A percentile compares a stretch with the other conserved stretches of the same genome.
phyloP scores from a whole-genome alignment of 129 eudicot genomes.

The Tagetes erecta region DNA sequence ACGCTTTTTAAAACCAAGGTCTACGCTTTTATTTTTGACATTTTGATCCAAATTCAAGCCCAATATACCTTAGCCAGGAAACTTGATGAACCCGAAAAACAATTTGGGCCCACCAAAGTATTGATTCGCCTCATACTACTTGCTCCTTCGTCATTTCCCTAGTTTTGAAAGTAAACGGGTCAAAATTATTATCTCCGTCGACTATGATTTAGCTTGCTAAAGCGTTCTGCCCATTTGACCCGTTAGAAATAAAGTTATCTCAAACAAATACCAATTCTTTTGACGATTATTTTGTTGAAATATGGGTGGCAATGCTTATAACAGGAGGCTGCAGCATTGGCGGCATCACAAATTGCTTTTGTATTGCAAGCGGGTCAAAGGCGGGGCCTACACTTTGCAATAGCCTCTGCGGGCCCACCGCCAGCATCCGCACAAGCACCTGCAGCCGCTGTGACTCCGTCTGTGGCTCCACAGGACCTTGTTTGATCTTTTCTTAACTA shows the following conservation, averaged over 20 bases:
- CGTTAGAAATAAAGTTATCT: not conserved
- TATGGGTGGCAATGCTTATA: not conserved
- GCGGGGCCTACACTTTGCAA: conserved; percentile 54
- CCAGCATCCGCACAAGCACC: conserved; percentile 28
- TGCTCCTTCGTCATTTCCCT: not conserved
- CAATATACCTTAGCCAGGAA: not conserved
- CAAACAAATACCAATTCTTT: not conserved
- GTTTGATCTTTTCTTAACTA: conserved; percentile 25
- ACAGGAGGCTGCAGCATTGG: conserved; percentile 82
- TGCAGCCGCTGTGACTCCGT: conserved; percentile 33
- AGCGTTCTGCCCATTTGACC: not conserved
- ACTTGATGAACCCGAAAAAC: not conserved
- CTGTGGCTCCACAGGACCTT: conserved; percentile 44
- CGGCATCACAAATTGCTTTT: conserved; percentile 67
- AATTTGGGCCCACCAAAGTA: not conserved
- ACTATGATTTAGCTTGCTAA: not conserved
- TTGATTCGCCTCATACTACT: not conserved
- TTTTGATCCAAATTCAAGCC: not conserved
- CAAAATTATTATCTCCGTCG: too few species aligned
- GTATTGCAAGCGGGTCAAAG: conserved; percentile 58
- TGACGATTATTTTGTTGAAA: not conserved
- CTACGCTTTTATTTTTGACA: not conserved
- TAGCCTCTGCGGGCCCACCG: conserved; percentile 38
- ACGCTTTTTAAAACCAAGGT: too few species aligned
- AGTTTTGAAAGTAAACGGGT: not conserved